phyloP scores from a whole-genome alignment of 257 asterid genomes.

The Fraxinus quadrangulata region DNA sequence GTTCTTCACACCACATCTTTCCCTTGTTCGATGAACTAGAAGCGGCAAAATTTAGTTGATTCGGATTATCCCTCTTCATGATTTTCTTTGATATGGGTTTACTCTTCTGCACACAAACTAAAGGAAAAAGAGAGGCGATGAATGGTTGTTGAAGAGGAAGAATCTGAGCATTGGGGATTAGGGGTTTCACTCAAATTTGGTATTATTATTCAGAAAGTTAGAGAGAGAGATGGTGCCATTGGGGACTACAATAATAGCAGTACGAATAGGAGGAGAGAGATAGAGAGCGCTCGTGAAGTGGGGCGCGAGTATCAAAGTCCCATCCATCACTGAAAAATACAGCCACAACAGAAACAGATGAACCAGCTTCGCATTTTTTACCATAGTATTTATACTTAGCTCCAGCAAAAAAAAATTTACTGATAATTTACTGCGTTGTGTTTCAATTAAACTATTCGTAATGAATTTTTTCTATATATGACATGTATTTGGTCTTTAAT shows the following conservation, averaged over 20 bases:
- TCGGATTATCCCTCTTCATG: conserved; percentile 30
- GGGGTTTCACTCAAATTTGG: conserved; percentile 25
- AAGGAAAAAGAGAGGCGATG: background rate
- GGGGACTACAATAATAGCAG: conserved; percentile 28
- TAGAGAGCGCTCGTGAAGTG: conserved; percentile 29
- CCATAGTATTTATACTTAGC: too few species aligned
- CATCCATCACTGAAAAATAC: conserved; percentile 17
- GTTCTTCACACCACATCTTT: conserved; percentile 48
- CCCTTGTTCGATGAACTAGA: conserved; percentile 33
- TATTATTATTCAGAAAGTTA: conserved; percentile 5
- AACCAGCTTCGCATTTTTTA: background rate
- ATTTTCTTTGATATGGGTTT: background rate
- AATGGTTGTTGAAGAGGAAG: conserved; percentile 13
- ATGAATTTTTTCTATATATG: too few species aligned
- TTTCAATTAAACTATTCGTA: too few species aligned
- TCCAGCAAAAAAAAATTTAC: too few species aligned
- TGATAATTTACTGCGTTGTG: too few species aligned
- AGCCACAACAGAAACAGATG: conserved; percentile 9
- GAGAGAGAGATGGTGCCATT: conserved; percentile 24
- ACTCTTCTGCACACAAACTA: background rate
- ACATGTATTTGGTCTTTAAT: too few species aligned
- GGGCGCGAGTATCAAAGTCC: conserved; percentile 22
- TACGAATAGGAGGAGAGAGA: conserved; percentile 11
- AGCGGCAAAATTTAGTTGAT: conserved; percentile 30
- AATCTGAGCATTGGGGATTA: conserved; percentile 30